Conservation (phyloP, 148 eudicot species). For the Chenopodium album region DNA sequence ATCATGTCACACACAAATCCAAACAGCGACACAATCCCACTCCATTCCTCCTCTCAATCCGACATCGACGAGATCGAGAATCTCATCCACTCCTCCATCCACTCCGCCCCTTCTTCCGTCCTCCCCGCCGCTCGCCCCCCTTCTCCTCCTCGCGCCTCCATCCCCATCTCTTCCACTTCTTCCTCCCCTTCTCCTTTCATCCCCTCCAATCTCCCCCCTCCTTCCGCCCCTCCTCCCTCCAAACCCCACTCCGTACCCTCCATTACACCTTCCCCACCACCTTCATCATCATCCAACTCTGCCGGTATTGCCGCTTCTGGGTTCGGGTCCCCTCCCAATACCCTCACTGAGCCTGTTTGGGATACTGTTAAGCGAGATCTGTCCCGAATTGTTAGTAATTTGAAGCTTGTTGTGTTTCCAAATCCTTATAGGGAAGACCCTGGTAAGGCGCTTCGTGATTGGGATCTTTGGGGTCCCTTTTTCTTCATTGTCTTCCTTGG, state of each 20-base stretch:
- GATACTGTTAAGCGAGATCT: conserved; percentile 92
- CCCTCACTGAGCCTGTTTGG: conserved; percentile 94
- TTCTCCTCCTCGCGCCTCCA: conserved; percentile 53
- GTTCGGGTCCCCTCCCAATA: conserved; percentile 64
- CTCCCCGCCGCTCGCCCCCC: conserved; percentile 46
- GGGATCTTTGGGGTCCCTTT: conserved; percentile 99
- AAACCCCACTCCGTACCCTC: conserved; percentile 19
- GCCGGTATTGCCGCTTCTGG: conserved; percentile 36
- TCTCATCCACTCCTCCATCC: conserved; percentile 58
- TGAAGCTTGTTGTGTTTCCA: conserved; percentile 95
- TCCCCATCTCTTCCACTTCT: conserved; percentile 35
- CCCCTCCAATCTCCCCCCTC: conserved; percentile 44
- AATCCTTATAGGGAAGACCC: conserved; percentile 93
- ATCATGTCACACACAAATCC: conserved; percentile 26
- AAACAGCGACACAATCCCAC: conserved; percentile 47
- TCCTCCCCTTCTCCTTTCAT: conserved; percentile 40
- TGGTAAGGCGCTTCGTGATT: conserved; percentile 88
- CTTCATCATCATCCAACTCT: conserved; percentile 9
- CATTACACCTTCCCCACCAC: conserved; percentile 35
- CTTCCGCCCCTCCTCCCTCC: conserved; percentile 30
- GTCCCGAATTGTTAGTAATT: conserved; percentile 75
- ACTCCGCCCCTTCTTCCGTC: conserved; percentile 43
- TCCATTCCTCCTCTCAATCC: conserved; percentile 74
- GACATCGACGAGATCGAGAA: conserved; percentile 97
- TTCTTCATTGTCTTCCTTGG: conserved; percentile 96